A percentile compares a stretch with the other conserved stretches of the same genome.
Conservation (phyloP, 164 flowering plant genomes). For the Kingdonia uniflora region DNA sequence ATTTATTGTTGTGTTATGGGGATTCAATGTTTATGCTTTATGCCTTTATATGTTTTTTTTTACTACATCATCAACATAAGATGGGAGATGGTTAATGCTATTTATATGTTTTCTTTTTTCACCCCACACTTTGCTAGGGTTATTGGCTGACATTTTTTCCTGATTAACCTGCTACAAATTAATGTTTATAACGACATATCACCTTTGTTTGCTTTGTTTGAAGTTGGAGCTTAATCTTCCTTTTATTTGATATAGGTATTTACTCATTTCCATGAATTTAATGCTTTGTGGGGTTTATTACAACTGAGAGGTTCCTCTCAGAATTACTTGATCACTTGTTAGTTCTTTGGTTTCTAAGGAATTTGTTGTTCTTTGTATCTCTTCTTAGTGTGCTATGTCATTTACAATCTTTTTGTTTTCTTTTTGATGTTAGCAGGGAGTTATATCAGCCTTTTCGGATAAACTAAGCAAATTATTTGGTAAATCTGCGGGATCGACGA, state of each 20-base stretch:
- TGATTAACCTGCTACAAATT: conserved; percentile 21
- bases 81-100: conserved; percentile 15
- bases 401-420: background rate
- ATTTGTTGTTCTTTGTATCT: background rate
- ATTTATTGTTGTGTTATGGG: conserved; percentile 19
- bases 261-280: conserved; percentile 14
- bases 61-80: no score
- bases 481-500: conserved; percentile 4
- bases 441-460: conserved; percentile 33
- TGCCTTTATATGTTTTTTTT: conserved; percentile 18
- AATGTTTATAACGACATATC: conserved; percentile 34
- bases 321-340: background rate
- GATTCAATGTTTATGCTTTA: conserved; percentile 14
- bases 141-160: conserved; percentile 13
- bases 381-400: background rate
- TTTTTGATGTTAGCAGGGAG: conserved; percentile 22
- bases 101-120: conserved; percentile 17
- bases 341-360: background rate
- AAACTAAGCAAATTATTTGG: conserved; percentile 31
- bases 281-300: conserved; percentile 13
- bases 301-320: background rate
- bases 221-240: conserved; percentile 6
- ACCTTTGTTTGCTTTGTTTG: conserved; percentile 14
- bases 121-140: conserved; percentile 14
- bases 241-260: conserved; percentile 8